Evolutionary conservation across 192 early-diverging fungal genomes (phyloP), one percentile per base, ranked within the genome.

Genomic region (Podila horticola): DNA sequence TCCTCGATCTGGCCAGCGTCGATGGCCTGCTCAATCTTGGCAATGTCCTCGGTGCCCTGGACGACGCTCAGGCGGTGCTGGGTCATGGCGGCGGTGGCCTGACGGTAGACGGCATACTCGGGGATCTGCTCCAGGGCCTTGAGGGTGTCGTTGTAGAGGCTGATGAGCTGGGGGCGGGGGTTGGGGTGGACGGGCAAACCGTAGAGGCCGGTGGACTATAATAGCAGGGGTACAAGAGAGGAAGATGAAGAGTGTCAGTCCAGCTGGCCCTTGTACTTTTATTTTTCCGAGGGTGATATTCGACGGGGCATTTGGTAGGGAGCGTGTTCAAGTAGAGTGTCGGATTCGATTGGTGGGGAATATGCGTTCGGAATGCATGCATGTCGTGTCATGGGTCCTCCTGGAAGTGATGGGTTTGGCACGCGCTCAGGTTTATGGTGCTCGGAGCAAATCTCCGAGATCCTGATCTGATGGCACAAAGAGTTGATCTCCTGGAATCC

Each of bases 1-100:
- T 98, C 95, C 83, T 98, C 97, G 71, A 98, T 94, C 85, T 96
- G 94, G 34, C 96, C 96, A 38, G 85, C 90, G 72, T 85, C 85
- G 34, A 97, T 86, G 55, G 90, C 77, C 74, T 89, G 66, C 86
- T 98, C 97, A 74, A 97, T 96, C 75, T 90, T 88, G 51, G 72
- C 58, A 52, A 93, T 82, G 65, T 94, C 91, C 68, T 93, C 91
- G 64, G 90, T 91, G 38, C 86, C 77, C 81, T 97, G 88, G 28
- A 94, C 93, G 69, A 97, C 84, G 49, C 79, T 85, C 61, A 97
- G 83, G 50, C 97, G 91, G 59, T 94, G 91, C 58, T 86, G 74
- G 24, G 94, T 94, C 67, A 96, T 75, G 36, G 95, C 85, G 69
- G 93, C 92, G 62, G 91, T 91, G 20, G 93, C 90, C 81, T 96